Base-by-base conservation (phyloP, 371 early-diverging fungal genomes). In the Mucor plumbeus region DNA sequence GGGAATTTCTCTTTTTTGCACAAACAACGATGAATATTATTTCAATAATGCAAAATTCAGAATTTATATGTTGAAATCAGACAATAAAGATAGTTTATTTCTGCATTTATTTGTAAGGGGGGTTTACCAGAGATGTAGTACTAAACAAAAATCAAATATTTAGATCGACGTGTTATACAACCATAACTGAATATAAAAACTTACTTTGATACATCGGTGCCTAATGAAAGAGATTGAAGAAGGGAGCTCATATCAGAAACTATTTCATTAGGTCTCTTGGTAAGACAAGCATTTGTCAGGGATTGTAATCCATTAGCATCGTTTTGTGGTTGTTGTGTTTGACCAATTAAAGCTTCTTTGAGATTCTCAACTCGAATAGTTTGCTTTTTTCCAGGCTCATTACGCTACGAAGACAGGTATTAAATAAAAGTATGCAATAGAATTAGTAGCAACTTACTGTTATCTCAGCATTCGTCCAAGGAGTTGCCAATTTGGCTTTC, bases 321-420 rank as follows among this genome's bases (percentile, higher is more conserved):
- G 5, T 1, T 50, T 13, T 35, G 53, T 2, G 6, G 41, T 38
- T 36, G 39, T 47, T 67, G 61, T 31, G 41, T 34, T 62, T 65
- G 65, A 17, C 70, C 70, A 6, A 43, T 15, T 26, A 86, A 59
- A 4, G 82, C 83, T 59, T 86, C 83, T 48, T 77, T 77, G 19
- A 86, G 70, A n/a, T 80, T 82, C 36, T 84, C 84, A 8, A 84
- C 84, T 35, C 80, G 80, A 62, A 84, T 79, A 4, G 75, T 68
- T 35, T 74, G 75, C 43, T 69, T 72, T 35, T 65, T 69, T 50
- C 59, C 64, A 53, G 63, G 61, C 13, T 73, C 70, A 36, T 63
- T 60, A 19, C 61, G 63, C 78, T 81, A 67, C 33, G 31, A 59
- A 40, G 19, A 54, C 38, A 57, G 48, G 3, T 9, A 58, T 38